Conservation (phyloP, 805 yeast species). For the Diddensiella santjacobensis region DNA sequence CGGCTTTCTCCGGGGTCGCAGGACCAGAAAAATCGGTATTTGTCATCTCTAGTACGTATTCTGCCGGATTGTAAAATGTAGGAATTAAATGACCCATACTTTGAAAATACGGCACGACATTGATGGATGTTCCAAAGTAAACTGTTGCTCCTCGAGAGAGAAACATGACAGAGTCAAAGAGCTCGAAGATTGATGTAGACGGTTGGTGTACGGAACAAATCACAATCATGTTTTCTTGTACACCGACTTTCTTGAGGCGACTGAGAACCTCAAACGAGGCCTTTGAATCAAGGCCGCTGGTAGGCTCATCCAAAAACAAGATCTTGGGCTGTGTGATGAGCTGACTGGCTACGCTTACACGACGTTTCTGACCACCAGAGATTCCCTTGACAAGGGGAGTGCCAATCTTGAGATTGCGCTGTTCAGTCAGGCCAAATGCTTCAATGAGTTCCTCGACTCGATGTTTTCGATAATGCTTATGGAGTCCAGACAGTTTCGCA, state of each 20-base stretch:
- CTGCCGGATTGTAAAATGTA: slow-evolving; percentile 62
- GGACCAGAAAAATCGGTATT: slow-evolving; percentile 66
- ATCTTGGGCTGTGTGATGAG: slow-evolving; percentile 61
- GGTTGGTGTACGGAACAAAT: slow-evolving; percentile 70
- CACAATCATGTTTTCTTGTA: background rate
- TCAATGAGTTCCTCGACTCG: slow-evolving; percentile 65
- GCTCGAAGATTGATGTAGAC: slow-evolving; percentile 59
- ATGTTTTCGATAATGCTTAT: slow-evolving; percentile 52
- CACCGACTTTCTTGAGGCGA: slow-evolving; percentile 61
- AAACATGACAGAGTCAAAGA: slow-evolving; percentile 60
- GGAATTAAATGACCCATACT: slow-evolving; percentile 64
- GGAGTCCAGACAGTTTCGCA: slow-evolving; percentile 54
- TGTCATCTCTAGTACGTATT: slow-evolving; percentile 63
- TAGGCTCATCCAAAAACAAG: slow-evolving; percentile 62
- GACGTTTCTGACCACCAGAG: slow-evolving; percentile 60
- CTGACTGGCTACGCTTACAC: slow-evolving; percentile 63
- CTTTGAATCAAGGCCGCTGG: slow-evolving; percentile 59
- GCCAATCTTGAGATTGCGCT: slow-evolving; percentile 72
- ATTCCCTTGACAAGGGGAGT: slow-evolving; percentile 60
- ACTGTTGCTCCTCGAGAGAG: slow-evolving; percentile 72
- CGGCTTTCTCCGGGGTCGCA: background rate
- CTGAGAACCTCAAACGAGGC: slow-evolving; percentile 65
- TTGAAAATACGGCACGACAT: slow-evolving; percentile 62
- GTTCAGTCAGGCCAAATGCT: slow-evolving; percentile 59
- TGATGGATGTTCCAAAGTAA: slow-evolving; percentile 61